Conservation (phyloP, 345 rosid species). For the Clausena lansium region DNA sequence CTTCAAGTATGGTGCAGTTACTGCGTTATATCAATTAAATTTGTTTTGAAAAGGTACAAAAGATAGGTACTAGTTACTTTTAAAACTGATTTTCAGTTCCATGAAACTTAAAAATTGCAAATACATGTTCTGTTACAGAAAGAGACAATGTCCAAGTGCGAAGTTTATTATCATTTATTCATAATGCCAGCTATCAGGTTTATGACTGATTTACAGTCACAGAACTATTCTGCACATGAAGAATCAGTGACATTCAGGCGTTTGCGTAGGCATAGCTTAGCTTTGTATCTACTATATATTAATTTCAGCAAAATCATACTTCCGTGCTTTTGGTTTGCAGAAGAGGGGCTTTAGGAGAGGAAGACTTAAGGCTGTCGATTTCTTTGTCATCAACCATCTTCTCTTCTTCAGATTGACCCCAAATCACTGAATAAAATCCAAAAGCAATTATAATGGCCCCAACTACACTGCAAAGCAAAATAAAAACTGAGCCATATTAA, state of each 20-base stretch:
- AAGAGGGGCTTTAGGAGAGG: conserved; percentile 19
- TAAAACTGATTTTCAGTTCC: neutral
- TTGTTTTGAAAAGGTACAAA: no score
- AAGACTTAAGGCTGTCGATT: neutral
- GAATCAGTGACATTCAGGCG: neutral
- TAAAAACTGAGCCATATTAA: no score
- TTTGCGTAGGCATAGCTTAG: neutral
- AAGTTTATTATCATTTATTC: neutral
- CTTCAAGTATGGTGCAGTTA: no score
- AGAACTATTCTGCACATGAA: neutral
- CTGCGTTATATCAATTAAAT: no score
- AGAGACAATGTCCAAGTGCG: neutral
- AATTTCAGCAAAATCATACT: neutral
- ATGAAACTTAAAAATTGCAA: neutral
- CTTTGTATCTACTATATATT: neutral
- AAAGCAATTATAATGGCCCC: conserved; percentile 20
- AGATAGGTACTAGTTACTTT: no score
- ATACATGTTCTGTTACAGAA: neutral
- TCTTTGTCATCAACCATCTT: neutral
- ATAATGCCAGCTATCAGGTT: neutral
- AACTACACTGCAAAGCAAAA: conserved; percentile 15
- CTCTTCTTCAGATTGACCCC: conserved; percentile 35
- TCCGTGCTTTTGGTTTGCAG: conserved; percentile 2
- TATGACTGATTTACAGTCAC: neutral
- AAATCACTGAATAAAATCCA: conserved; percentile 33